These are phyloP conservation scores for Lactarius hatsudake DNA, from an alignment of 768 basidiomycete species.

Conservation along the genomic window DNA sequence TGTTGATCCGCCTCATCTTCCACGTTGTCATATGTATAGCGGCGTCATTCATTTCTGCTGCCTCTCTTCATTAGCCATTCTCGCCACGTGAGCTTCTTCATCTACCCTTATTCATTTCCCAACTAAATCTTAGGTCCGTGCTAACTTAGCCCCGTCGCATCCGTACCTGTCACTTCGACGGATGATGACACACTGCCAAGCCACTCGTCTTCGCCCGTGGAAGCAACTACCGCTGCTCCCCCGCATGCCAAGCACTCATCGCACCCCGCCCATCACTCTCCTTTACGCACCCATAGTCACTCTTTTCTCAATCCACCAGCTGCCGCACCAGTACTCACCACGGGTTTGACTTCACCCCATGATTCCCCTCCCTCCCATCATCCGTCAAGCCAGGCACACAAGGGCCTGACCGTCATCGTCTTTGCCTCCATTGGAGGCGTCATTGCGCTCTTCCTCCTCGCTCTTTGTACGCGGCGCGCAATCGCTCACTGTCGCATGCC, in stretches of 20 bases:
- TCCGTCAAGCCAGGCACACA: conserved; percentile 6
- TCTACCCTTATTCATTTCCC: neutral
- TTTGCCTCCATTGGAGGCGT: conserved; percentile 48
- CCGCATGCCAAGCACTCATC: neutral
- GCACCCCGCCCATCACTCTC: neutral
- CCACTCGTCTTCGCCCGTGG: neutral
- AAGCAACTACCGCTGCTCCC: neutral
- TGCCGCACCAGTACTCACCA: neutral
- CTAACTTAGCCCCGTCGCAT: neutral
- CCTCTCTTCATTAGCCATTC: neutral
- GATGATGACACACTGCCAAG: neutral
- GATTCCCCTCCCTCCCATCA: neutral
- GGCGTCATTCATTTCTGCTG: neutral
- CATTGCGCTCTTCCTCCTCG: conserved; percentile 36
- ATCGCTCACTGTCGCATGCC: conserved; percentile 47
- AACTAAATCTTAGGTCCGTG: neutral
- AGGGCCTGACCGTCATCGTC: conserved; percentile 37
- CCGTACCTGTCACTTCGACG: neutral
- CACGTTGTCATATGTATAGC: neutral
- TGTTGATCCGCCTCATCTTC: neutral
- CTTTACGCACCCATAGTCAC: neutral
- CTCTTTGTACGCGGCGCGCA: conserved; percentile 41
- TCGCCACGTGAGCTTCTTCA: conserved; percentile 5
- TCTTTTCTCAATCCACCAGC: neutral
- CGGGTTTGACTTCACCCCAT: conserved; percentile 10